These are phyloP conservation scores for Mimosa bimucronata DNA, from an alignment of 306 rosid genomes.

Conservation along the genomic window DNA sequence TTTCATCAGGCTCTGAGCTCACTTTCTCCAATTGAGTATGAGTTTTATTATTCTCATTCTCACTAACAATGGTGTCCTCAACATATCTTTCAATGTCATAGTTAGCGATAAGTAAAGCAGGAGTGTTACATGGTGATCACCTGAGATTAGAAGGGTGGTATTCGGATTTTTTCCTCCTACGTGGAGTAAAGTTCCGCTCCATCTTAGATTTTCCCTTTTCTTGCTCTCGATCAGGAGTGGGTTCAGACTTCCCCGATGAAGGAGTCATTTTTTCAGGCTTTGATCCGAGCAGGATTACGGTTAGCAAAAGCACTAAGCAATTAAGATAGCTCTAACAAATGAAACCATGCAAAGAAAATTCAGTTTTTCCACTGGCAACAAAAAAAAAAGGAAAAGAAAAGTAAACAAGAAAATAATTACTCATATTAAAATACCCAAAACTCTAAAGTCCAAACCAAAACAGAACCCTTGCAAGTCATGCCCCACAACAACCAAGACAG, in stretches of 20 bases:
- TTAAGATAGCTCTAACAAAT: too few relatives aligned
- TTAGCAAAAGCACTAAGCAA: too few relatives aligned
- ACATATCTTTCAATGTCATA: conserved; percentile 19
- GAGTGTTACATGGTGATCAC: too few relatives aligned
- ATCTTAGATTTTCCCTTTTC: conserved; percentile 12
- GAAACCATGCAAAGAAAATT: too few relatives aligned
- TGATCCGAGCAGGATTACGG: neutral
- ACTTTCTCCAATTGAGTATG: conserved; percentile 38
- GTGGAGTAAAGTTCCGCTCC: conserved; percentile 34
- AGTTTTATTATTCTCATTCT: conserved; percentile 48
- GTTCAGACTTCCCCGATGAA: conserved; percentile 30
- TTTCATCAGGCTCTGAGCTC: conserved; percentile 28
- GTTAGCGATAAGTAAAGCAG: too few relatives aligned
- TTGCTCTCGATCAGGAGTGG: conserved; percentile 9
- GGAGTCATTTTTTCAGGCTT: conserved; percentile 27
- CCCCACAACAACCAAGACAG: too few relatives aligned
- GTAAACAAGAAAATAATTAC: too few relatives aligned
- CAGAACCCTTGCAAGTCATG: too few relatives aligned
- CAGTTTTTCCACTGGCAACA: too few relatives aligned
- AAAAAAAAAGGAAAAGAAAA: too few relatives aligned
- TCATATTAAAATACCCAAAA: too few relatives aligned
- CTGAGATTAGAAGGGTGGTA: conserved; percentile 23
- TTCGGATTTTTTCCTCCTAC: conserved; percentile 36
- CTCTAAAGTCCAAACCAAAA: too few relatives aligned
- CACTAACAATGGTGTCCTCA: conserved; percentile 40